Conservation (phyloP, 2,329 filamentous ascomycete genomes). For the Septoria petroselini region DNA sequence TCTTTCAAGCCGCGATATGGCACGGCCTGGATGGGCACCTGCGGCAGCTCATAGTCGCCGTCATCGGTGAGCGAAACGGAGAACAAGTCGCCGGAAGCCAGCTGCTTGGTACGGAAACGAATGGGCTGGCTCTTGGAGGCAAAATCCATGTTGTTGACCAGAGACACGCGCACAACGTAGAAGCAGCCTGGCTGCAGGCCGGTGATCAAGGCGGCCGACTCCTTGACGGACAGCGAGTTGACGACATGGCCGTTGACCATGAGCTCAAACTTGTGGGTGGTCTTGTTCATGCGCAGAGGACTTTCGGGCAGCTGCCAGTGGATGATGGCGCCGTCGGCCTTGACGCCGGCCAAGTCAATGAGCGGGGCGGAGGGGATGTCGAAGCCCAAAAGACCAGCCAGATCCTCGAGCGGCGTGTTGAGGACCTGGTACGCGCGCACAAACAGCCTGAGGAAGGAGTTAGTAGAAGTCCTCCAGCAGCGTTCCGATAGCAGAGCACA, state of each 20-base stretch:
- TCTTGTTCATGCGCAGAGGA: constrained; percentile 46
- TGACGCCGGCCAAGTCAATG: constrained; percentile 86
- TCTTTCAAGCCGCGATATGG: constrained; percentile 46
- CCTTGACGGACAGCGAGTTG: constrained; percentile 75
- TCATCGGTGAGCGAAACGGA: constrained; percentile 30
- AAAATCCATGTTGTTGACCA: constrained; percentile 87
- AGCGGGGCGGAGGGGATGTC: constrained; percentile 89
- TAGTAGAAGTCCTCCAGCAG: constrained; percentile 6
- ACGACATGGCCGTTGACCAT: constrained; percentile 82
- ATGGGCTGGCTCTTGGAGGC: constrained; percentile 84
- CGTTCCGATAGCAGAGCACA: no score
- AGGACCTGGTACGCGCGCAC: constrained; percentile 85
- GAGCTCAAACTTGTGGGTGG: constrained; percentile 82
- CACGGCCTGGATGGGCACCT: constrained; percentile 52
- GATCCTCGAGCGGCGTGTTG: constrained; percentile 70
- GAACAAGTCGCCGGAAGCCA: constrained; percentile 46
- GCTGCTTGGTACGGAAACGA: constrained; percentile 67
- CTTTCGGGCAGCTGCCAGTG: constrained; percentile 68
- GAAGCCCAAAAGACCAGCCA: constrained; percentile 61
- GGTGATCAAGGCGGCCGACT: constrained; percentile 87
- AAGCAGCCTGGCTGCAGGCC: constrained; percentile 82
- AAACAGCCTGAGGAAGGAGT: constrained; percentile 50
- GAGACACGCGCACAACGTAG: constrained; percentile 90
- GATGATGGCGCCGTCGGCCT: constrained; percentile 78
- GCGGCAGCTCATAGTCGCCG: constrained; percentile 42